Base-by-base conservation (phyloP, 352 stramenopile genomes). In the Globisporangium recalcitrans region DNA sequence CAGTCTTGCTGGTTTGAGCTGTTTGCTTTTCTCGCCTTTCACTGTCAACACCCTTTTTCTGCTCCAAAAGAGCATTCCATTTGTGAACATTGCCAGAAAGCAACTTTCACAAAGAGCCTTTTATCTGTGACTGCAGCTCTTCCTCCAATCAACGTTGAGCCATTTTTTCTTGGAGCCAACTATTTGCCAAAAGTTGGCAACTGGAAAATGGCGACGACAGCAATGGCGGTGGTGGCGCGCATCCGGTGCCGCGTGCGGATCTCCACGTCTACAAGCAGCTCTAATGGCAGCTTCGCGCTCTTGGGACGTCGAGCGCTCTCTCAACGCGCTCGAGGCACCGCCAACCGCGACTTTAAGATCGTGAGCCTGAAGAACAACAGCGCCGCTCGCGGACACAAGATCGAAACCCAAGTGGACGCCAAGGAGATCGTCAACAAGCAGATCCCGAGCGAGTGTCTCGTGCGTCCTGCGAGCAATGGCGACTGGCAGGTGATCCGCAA, bases 401-500 rank as follows among this genome's bases (percentile, higher is more conserved):
- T 62, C 13, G 52, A 56, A 31, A 66, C 61, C 16, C 53, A 47
- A 16, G 42, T 58, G 11, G 52, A 62, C 9, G 24, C 42, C 27
- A 52, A 48, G 10, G 44, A 40, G 54, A 71, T 71, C 8, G 58
- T 53, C 5, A 27, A 65, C 21, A 69, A 75, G 52, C 67, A 73
- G 14, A 36, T 89, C 10, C 31, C 58, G 34, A 62, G 56, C 16
- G 46, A 53, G 7, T 64, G 40, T 21, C 51, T 73, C n/a, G 19
- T 73, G 46, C 31, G 60, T 9, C 80, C 80, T 11, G 62, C 57
- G 9, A 55, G 42, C 6, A 88, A 77, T 29, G 14, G 42, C 1
- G 68, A 70, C 22, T 90, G 80, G 80, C 77, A 90, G 54, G 55
- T 88, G 21, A 74, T 88, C 11, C 74, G 55, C 16, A 58, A 63